Evolutionary conservation across 2,329 filamentous ascomycete species (phyloP).

Genomic region (Pseudogymnoascus sp.): DNA sequence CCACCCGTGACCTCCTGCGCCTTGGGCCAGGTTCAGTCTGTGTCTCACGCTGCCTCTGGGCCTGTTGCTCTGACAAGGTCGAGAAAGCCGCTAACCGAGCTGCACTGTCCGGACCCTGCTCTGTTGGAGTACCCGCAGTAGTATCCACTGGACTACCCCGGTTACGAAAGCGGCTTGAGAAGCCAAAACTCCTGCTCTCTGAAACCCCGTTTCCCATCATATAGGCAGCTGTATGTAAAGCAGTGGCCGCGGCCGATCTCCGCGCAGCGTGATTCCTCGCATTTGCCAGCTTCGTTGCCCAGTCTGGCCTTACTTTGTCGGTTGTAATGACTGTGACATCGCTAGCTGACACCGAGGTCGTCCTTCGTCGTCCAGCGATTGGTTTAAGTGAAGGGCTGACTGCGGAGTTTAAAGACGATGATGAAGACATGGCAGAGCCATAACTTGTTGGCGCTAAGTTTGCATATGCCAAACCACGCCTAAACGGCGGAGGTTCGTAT

Average conservation of each 20-base stretch:
- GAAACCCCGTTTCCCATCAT: constrained; percentile 55
- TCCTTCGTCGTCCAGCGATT: constrained; percentile 41
- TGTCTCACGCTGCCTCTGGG: constrained; percentile 13
- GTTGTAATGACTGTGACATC: constrained; percentile 85
- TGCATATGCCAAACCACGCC: constrained; percentile 68
- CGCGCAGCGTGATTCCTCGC: constrained; percentile 79
- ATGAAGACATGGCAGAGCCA: constrained; percentile 74
- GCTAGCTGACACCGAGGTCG: constrained; percentile 67
- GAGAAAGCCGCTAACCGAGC: constrained; percentile 16
- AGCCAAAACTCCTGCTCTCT: constrained; percentile 26
- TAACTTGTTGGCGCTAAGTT: constrained; percentile 41
- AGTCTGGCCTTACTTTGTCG: constrained; percentile 85
- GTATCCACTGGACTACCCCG: constrained; percentile 27
- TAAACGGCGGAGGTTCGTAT: constrained; percentile 81
- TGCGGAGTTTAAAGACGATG: constrained; percentile 62
- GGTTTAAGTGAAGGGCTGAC: constrained; percentile 18
- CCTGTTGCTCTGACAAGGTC: constrained; percentile 9
- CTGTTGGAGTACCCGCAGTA: constrained; percentile 26
- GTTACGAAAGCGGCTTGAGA: constrained; percentile 25
- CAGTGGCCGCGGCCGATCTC: constrained; percentile 84
- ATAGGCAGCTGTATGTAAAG: constrained; percentile 89
- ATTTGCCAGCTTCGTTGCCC: constrained; percentile 79
- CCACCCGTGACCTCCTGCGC: constrained; percentile 53
- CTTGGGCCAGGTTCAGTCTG: constrained; percentile 24
- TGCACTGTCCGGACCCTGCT: constrained; percentile 16